Percentiles rank a stretch among this genome's conserved stretches.
phyloP scores from a whole-genome alignment of 2,329 filamentous ascomycete genomes.

The Apiospora kogelbergensis region DNA sequence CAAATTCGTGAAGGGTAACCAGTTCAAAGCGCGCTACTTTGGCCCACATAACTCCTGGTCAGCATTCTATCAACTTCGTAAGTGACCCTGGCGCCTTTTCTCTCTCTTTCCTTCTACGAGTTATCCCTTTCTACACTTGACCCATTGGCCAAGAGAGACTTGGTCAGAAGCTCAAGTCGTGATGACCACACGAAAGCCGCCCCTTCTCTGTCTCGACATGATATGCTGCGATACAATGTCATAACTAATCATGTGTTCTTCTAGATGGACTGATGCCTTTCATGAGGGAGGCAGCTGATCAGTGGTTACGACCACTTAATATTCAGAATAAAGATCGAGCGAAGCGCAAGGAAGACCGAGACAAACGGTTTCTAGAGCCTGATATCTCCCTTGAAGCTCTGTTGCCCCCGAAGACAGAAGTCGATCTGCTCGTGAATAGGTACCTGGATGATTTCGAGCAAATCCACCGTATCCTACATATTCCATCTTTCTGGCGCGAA shows the following conservation, averaged over 20 bases:
- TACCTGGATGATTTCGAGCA: constrained; percentile 58
- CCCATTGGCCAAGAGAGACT: neutral
- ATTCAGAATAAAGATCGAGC: constrained; percentile 56
- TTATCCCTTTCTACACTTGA: too few species aligned
- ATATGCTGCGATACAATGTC: neutral
- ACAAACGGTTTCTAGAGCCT: constrained; percentile 46
- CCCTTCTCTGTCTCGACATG: neutral
- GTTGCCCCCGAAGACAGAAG: constrained; percentile 47
- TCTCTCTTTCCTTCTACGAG: too few species aligned
- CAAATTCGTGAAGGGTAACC: constrained; percentile 58
- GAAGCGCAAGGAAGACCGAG: constrained; percentile 52
- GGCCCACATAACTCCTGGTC: constrained; percentile 61
- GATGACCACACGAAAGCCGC: neutral
- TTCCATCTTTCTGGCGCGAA: constrained; percentile 57
- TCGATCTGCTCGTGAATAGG: constrained; percentile 48
- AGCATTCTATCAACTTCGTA: constrained; percentile 52
- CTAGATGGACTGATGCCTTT: constrained; percentile 54
- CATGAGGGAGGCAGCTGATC: constrained; percentile 62
- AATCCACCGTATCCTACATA: constrained; percentile 57
- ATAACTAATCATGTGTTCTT: constrained; percentile 34
- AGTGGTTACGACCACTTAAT: constrained; percentile 60
- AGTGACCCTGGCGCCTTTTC: neutral
- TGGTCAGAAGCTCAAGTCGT: neutral
- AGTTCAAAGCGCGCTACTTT: constrained; percentile 60
- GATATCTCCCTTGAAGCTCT: constrained; percentile 52